Percentiles rank a stretch among this genome's conserved stretches.
Evolutionary conservation across 345 rosid genomes (phyloP).

Genomic region (Rubroshorea leprosula): DNA sequence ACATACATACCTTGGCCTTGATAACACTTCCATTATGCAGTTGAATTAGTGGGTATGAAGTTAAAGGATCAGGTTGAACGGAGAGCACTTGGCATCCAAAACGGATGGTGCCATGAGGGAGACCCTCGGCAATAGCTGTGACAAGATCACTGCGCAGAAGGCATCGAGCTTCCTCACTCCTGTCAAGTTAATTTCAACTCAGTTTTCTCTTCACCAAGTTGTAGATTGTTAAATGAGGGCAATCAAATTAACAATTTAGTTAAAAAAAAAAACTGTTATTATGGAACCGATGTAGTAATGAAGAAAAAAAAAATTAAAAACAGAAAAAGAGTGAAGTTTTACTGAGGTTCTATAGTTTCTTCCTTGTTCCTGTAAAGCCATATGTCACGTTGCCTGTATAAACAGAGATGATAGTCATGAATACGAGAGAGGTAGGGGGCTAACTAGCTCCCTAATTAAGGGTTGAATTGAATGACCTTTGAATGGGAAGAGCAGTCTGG

Average conservation of each 20-base stretch:
- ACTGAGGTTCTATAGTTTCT: conserved; percentile 13
- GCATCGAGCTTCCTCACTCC: conserved; percentile 44
- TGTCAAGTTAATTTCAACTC: too few relatives aligned
- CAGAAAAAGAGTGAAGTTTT: too few relatives aligned
- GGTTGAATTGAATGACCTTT: background rate
- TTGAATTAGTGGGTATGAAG: conserved; percentile 22
- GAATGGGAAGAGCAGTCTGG: conserved; percentile 19
- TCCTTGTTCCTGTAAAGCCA: conserved; percentile 15
- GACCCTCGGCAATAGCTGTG: conserved; percentile 30
- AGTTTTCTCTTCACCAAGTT: too few relatives aligned
- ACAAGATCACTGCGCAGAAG: conserved; percentile 39
- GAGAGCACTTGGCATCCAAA: conserved; percentile 32
- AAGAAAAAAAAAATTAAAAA: too few relatives aligned
- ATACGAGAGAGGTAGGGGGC: too few relatives aligned
- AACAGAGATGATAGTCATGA: too few relatives aligned
- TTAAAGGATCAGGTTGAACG: conserved; percentile 24
- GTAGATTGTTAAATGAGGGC: too few relatives aligned
- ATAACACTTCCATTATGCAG: conserved; percentile 25
- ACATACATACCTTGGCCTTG: conserved; percentile 33
- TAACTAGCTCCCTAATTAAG: too few relatives aligned
- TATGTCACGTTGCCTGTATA: conserved; percentile 16
- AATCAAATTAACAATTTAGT: too few relatives aligned
- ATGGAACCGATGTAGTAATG: too few relatives aligned
- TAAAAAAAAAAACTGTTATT: too few relatives aligned
- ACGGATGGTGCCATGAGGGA: conserved; percentile 38